phyloP scores from a whole-genome alignment of 768 basidiomycete species.

The Macrocybe gigantea region DNA sequence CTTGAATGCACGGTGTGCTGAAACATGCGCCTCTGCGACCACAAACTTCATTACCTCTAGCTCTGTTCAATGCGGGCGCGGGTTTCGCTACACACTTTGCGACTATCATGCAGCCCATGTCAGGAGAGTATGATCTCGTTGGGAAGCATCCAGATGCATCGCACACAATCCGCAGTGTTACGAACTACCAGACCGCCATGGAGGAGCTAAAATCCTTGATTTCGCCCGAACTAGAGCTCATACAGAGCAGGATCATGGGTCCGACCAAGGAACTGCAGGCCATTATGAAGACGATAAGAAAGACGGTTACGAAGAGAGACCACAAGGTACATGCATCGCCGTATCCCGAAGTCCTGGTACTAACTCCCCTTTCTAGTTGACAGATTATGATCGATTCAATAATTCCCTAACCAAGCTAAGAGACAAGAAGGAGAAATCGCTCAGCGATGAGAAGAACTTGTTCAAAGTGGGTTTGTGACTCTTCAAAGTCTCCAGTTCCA shows the following conservation, averaged over 20 bases:
- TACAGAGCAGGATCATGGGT: conserved; percentile 77
- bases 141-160: conserved; percentile 74
- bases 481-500: background rate
- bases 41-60: conserved; percentile 24
- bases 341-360: background rate
- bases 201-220: conserved; percentile 78
- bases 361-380: conserved; percentile 39
- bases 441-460: conserved; percentile 93
- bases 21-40: background rate
- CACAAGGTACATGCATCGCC: conserved; percentile 64
- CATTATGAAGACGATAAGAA: conserved; percentile 84
- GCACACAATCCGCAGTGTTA: conserved; percentile 74
- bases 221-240: conserved; percentile 89
- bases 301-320: conserved; percentile 93
- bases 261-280: conserved; percentile 88
- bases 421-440: conserved; percentile 97
- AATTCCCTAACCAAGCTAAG: conserved; percentile 92
- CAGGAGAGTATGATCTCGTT: conserved; percentile 73
- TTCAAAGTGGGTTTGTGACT: conserved; percentile 67
- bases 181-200: conserved; percentile 66
- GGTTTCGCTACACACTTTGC: conserved; percentile 62
- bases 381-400: conserved; percentile 95
- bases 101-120: conserved; percentile 57
- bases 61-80: conserved; percentile 59
- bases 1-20: conserved; percentile 1